These are phyloP conservation scores for Clohesyomyces aquaticus DNA, from an alignment of 495 filamentous ascomycete species.

Conservation along the genomic window DNA sequence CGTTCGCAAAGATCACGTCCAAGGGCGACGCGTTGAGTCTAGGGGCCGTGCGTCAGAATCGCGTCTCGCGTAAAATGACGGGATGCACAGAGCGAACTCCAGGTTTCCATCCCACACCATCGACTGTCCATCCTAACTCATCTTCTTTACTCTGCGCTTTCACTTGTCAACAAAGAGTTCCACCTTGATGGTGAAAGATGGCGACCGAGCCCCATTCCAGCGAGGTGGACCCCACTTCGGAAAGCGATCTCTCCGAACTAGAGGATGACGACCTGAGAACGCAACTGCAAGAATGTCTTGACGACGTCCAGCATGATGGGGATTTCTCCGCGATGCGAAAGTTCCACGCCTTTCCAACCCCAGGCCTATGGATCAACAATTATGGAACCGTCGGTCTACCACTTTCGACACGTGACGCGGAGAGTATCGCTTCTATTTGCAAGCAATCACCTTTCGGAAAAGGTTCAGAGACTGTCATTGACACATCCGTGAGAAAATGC, in stretches of 20 bases:
- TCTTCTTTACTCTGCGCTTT: not conserved
- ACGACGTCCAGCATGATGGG: conserved; percentile 6
- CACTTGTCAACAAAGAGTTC: not conserved
- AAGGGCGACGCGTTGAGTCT: not conserved
- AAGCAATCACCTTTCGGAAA: conserved; percentile 54
- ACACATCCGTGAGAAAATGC: conserved; percentile 54
- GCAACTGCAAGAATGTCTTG: conserved; percentile 6
- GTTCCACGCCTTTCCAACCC: conserved; percentile 33
- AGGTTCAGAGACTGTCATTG: conserved; percentile 53
- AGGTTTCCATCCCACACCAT: not conserved
- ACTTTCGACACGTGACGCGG: conserved; percentile 49
- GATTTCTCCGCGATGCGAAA: not conserved
- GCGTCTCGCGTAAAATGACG: not conserved
- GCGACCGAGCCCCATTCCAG: not conserved
- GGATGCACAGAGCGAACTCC: not conserved
- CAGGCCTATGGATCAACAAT: conserved; percentile 50
- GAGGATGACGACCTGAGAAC: not conserved
- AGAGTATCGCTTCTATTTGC: conserved; percentile 48
- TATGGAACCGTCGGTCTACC: conserved; percentile 52
- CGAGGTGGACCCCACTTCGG: not conserved
- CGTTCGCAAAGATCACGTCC: not conserved
- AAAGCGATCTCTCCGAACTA: not conserved
- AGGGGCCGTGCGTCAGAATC: not conserved
- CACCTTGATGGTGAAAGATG: not conserved
- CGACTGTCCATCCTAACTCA: not conserved